Evolutionary conservation across 345 rosid genomes (phyloP).

Genomic region (Xanthoceras sorbifolium): DNA sequence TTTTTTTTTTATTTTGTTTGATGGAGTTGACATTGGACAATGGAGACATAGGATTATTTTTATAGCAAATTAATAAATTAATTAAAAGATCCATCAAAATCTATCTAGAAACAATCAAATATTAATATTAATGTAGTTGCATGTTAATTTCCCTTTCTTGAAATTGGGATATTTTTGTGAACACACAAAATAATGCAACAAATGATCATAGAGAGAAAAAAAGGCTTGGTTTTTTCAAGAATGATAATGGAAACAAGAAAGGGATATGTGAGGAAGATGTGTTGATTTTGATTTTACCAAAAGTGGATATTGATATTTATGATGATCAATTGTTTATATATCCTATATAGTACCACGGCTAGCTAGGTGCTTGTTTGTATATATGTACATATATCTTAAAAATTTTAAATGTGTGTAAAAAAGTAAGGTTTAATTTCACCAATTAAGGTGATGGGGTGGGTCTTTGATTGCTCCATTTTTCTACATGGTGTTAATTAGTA

Average conservation of each 20-base stretch:
- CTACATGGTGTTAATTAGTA: conserved; percentile 17
- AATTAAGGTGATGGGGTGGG: conserved; percentile 27
- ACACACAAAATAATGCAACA: conserved; percentile 7
- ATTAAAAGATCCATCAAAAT: conserved; percentile 13
- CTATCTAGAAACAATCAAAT: conserved; percentile 13
- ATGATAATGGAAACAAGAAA: background rate
- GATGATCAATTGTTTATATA: conserved; percentile 10
- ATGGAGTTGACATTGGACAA: background rate
- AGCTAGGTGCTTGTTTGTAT: background rate
- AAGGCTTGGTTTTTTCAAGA: background rate
- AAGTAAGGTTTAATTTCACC: conserved; percentile 16
- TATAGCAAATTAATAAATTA: background rate
- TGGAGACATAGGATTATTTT: background rate
- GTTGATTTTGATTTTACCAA: background rate
- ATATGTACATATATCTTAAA: background rate
- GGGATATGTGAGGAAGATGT: background rate
- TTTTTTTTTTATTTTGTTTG: background rate
- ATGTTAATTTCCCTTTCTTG: background rate
- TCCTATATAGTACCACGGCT: background rate
- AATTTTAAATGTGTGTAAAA: background rate
- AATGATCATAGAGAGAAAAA: background rate
- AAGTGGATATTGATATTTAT: conserved; percentile 11
- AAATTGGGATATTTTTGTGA: background rate
- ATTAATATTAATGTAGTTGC: background rate
- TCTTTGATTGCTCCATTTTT: conserved; percentile 34